Conservation (phyloP, 2,329 filamentous ascomycete species). For the Curvularia eragrostidis region DNA sequence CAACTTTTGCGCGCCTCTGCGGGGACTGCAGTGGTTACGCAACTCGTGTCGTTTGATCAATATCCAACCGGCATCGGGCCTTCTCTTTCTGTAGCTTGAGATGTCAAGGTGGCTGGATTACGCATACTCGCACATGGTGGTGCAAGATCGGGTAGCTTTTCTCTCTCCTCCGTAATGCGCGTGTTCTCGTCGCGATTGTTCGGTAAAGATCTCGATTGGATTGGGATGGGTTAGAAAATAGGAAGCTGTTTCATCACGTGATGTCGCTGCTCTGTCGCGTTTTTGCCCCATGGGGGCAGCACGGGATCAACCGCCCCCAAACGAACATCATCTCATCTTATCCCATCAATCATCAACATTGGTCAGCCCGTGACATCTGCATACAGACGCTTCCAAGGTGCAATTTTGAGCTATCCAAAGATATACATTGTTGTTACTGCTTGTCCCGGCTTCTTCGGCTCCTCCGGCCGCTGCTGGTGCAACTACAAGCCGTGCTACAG, state of each 20-base stretch:
- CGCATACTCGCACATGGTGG: not conserved
- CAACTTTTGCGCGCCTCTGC: not conserved
- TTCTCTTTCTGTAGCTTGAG: not conserved
- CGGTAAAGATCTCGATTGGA: conserved; percentile 20
- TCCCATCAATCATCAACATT: conserved; percentile 11
- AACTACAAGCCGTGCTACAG: conserved; percentile 16
- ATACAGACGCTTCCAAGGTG: not conserved
- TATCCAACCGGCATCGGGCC: not conserved
- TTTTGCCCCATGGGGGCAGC: not conserved
- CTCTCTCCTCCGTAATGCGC: not conserved
- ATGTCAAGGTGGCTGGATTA: not conserved
- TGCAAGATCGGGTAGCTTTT: conserved; percentile 4
- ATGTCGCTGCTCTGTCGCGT: conserved; percentile 6
- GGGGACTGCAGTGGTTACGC: not conserved
- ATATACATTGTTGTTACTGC: conserved; percentile 6
- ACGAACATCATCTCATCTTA: conserved; percentile 4
- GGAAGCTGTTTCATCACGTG: conserved; percentile 22
- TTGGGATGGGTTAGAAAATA: conserved; percentile 23
- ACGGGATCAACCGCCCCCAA: conserved; percentile 4
- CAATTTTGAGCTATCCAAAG: not conserved
- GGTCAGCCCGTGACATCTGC: no score
- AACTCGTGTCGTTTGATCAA: not conserved
- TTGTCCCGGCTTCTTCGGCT: conserved; percentile 1
- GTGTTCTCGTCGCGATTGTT: not conserved
- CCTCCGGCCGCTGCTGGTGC: conserved; percentile 6